Conservation (phyloP, 176 grass and related monocot species). For the Aegilops umbellulata region DNA sequence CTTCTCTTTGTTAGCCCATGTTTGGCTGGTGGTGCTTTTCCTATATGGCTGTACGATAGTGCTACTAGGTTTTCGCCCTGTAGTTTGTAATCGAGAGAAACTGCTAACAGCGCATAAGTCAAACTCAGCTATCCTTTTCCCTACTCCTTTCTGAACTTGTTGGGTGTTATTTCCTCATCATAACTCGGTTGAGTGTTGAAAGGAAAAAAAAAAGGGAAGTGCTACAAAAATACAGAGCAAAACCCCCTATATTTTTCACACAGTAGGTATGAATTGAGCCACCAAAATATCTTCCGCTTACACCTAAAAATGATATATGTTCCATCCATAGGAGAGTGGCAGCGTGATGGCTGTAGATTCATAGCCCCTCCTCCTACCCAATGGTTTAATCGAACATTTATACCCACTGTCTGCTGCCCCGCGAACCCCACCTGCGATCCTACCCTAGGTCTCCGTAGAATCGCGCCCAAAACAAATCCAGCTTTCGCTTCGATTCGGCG, state of each 20-base stretch:
- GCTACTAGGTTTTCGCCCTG: not conserved
- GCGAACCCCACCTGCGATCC: not conserved
- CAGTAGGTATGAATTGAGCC: not conserved
- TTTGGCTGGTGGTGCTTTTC: not conserved
- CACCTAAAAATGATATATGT: not conserved
- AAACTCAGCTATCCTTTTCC: not conserved
- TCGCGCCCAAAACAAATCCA: slow-evolving; percentile 1
- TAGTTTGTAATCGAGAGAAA: not conserved
- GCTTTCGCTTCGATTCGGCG: not conserved
- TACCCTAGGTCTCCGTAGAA: slow-evolving; percentile 2
- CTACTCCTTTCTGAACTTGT: not conserved
- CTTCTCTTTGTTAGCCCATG: not conserved
- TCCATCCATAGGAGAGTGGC: not conserved
- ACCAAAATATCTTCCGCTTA: not conserved
- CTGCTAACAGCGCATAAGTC: not conserved
- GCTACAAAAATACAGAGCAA: not conserved
- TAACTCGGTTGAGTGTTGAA: not conserved
- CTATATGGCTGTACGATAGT: not conserved
- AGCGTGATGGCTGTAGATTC: slow-evolving; percentile 15
- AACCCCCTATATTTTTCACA: not conserved
- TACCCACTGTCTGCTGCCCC: not conserved
- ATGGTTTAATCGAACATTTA: slow-evolving; percentile 14
- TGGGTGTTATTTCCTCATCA: not conserved
- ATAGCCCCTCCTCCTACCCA: not conserved
- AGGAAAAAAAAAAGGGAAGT: too few species aligned